Evolutionary conservation across 192 early-diverging fungal genomes (phyloP), one percentile per base, ranked within the genome.

Genomic region (Phycomyces blakesleeanus): DNA sequence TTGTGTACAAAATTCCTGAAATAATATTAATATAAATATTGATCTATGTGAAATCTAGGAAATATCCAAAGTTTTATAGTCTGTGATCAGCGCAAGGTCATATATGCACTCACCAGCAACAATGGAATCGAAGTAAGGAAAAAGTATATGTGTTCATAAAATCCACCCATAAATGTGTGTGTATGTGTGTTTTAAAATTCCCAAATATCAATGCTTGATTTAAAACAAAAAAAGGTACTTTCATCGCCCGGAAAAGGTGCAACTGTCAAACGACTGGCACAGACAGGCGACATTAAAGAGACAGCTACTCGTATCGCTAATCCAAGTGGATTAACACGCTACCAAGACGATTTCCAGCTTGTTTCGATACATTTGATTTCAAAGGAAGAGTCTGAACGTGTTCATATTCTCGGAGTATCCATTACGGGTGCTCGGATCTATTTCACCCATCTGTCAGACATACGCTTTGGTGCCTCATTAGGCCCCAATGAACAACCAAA

Each of bases 321-420:
- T 40, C 78, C 80, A 66, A 71, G 76, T 52, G 75, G 76, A 61
- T 64, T 73, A 66, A 67, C 60, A 7, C 37, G 76, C 41, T 71
- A 84, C 50, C 38, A 74, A 0, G 50, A 65, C 21, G 66, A 73
- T 0, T 90, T 93, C 66, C 75, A 80, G 55, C 84, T 96, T 34
- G 73, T 87, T n/a, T 88, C 89, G n/a, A 76, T 96, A 34, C 91
- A 96, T 55, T 71, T 81, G 10, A 82, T 94, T 15, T 80, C 87
- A 0, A 51, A 61, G 4, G 53, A 61, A 9, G 93, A 95, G 66
- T 93, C 91, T 14, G 83, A 80, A n/a, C 67, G 72, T 0, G 59
- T 95, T 42, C 78, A 86, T 55, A 68, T 94, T 10, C 81, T 98
- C 14, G 91, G 86, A 4, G 68, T 96, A 37, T 91, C 92, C 0